A percentile compares a stretch with the other conserved stretches of the same genome.
These are phyloP conservation scores for Wickerhamomyces alni DNA, from an alignment of 805 yeast genomes.

Conservation along the genomic window DNA sequence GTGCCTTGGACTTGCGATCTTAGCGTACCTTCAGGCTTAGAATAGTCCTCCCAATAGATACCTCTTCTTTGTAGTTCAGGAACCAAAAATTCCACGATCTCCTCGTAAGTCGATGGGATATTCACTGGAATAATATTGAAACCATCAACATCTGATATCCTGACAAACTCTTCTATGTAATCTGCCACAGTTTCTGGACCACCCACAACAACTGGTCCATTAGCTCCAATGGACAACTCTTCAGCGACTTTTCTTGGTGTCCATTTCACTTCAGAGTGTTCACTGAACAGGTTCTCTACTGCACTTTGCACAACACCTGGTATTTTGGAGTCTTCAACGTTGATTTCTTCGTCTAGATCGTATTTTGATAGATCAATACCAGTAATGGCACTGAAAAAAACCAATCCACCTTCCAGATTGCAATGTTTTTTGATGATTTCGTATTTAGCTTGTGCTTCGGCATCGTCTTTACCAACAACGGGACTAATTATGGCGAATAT, in stretches of 20 bases:
- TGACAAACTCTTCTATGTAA: slow-evolving; percentile 35
- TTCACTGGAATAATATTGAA: slow-evolving; percentile 32
- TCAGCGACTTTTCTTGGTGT: neutral
- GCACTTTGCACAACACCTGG: neutral
- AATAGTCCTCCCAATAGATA: slow-evolving; percentile 29
- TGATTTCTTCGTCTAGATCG: slow-evolving; percentile 24
- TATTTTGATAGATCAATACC: slow-evolving; percentile 32
- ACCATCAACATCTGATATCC: slow-evolving; percentile 35
- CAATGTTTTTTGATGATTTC: slow-evolving; percentile 22
- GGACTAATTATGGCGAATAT: slow-evolving; percentile 26
- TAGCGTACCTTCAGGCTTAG: slow-evolving; percentile 26
- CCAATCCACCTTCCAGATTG: slow-evolving; percentile 33
- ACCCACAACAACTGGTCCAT: slow-evolving; percentile 17
- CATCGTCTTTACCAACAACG: slow-evolving; percentile 30
- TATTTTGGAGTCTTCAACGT: slow-evolving; percentile 8
- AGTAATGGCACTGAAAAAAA: slow-evolving; percentile 35
- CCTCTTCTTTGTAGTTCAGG: slow-evolving; percentile 30
- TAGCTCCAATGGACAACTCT: neutral
- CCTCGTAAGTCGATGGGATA: slow-evolving; percentile 32
- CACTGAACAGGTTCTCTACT: neutral
- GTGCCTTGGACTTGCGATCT: too few species aligned
- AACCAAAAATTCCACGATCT: slow-evolving; percentile 28
- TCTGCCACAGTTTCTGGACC: slow-evolving; percentile 26
- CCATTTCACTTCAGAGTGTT: neutral
- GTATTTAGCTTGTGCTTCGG: slow-evolving; percentile 30